Evolutionary conservation across 2,329 filamentous ascomycete genomes (phyloP).

Genomic region (Acrocalymma vagum): DNA sequence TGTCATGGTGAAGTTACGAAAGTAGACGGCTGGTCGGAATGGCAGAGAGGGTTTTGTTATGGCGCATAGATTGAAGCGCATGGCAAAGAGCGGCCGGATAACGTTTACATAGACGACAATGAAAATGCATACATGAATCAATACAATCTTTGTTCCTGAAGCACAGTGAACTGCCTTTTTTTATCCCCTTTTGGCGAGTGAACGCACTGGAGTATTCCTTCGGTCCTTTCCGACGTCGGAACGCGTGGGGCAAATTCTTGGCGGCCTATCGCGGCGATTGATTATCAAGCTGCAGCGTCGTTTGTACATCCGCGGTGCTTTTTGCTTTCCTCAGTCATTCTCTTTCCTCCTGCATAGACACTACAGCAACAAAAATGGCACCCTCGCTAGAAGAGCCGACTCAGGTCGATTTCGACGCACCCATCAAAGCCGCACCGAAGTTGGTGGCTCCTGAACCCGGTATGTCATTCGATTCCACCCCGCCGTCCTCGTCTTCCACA

Average conservation of each 20-base stretch:
- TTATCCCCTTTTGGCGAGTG: no score
- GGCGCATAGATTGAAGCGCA: not conserved
- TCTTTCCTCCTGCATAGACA: slow-evolving; percentile 12
- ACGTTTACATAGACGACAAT: slow-evolving; percentile 32
- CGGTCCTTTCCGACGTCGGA: slow-evolving; percentile 29
- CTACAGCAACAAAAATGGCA: no score
- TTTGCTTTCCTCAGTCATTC: slow-evolving; percentile 16
- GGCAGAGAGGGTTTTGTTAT: not conserved
- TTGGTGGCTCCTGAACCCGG: slow-evolving; percentile 92
- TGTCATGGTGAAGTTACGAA: slow-evolving; percentile 82
- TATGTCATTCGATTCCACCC: slow-evolving; percentile 47
- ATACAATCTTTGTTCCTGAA: no score
- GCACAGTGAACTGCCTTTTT: no score
- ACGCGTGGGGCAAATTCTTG: slow-evolving; percentile 29
- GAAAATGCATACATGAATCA: slow-evolving; percentile 23
- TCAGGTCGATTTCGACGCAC: slow-evolving; percentile 76
- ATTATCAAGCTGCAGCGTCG: slow-evolving; percentile 41
- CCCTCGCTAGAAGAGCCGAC: slow-evolving; percentile 78
- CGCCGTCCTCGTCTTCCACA: slow-evolving; percentile 69
- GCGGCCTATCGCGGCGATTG: slow-evolving; percentile 34
- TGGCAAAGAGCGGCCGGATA: no score
- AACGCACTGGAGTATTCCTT: no score
- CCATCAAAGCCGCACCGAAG: slow-evolving; percentile 79
- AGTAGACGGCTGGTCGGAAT: slow-evolving; percentile 36
- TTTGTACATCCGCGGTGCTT: slow-evolving; percentile 28